These are phyloP conservation scores for Neoboletus brunneissimus DNA, from an alignment of 768 basidiomycete species.

Conservation along the genomic window DNA sequence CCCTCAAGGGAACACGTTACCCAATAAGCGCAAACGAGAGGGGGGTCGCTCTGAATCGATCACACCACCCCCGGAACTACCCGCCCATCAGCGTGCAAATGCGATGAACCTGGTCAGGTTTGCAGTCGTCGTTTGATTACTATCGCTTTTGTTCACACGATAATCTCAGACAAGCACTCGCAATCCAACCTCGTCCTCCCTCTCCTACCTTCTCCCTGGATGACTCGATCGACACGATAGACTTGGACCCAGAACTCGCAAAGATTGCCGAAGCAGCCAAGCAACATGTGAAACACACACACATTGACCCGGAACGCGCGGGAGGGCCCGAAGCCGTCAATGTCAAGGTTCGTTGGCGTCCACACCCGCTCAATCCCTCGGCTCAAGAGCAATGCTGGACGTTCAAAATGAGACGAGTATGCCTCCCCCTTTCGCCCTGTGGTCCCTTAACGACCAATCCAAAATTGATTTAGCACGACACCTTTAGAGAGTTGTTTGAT, in stretches of 20 bases:
- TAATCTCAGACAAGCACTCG: constrained; percentile 46
- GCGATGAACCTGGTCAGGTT: constrained; percentile 65
- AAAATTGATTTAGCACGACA: constrained; percentile 48
- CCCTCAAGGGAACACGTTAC: constrained; percentile 13
- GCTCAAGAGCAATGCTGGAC: constrained; percentile 43
- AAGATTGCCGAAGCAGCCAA: constrained; percentile 46
- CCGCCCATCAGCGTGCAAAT: constrained; percentile 50
- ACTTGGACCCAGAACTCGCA: constrained; percentile 61
- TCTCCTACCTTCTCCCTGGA: constrained; percentile 46
- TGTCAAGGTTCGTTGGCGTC: constrained; percentile 60
- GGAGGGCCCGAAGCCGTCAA: constrained; percentile 41
- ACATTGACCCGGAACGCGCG: constrained; percentile 21
- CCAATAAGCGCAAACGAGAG: constrained; percentile 43
- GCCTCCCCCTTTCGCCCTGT: constrained; percentile 14
- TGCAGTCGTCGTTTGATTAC: constrained; percentile 9
- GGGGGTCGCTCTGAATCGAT: constrained; percentile 69
- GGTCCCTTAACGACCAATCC: not conserved
- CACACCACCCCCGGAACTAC: constrained; percentile 69
- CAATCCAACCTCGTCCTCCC: constrained; percentile 36
- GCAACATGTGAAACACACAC: constrained; percentile 26
- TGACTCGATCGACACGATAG: constrained; percentile 48
- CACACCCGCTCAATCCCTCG: constrained; percentile 53
- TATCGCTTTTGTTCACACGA: constrained; percentile 2
- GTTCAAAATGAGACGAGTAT: constrained; percentile 60
- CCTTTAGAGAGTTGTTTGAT: constrained; percentile 63